A percentile compares a stretch with the other conserved stretches of the same genome.
These are phyloP conservation scores for Oryza punctata DNA, from an alignment of 176 grass and related monocot species.

Conservation along the genomic window DNA sequence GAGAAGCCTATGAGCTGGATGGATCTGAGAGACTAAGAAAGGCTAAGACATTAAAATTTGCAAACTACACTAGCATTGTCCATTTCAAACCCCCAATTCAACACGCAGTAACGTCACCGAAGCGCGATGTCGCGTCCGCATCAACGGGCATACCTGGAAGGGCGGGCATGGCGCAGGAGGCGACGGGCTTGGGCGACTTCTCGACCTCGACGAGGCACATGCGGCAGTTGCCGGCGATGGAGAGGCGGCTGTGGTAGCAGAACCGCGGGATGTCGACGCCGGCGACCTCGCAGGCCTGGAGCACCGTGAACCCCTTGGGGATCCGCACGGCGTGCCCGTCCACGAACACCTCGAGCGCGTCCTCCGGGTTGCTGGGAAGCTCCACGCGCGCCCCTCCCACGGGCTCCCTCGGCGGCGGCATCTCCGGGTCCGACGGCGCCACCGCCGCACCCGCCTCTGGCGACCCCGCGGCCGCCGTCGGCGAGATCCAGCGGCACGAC, in stretches of 20 bases:
- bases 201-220: slow-evolving; percentile 99
- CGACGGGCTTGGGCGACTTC: slow-evolving; percentile 99
- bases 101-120: neutral
- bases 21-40: slow-evolving; percentile 40
- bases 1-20: neutral
- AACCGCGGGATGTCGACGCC: slow-evolving; percentile 95
- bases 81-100: neutral
- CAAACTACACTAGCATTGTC: neutral
- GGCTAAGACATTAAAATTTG: neutral
- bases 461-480: slow-evolving; percentile 47
- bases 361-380: slow-evolving; percentile 67
- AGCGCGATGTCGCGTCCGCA: neutral
- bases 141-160: slow-evolving; percentile 43
- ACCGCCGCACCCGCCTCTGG: slow-evolving; percentile 62
- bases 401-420: slow-evolving; percentile 47
- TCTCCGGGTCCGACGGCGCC: slow-evolving; percentile 49
- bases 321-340: slow-evolving; percentile 92
- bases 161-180: slow-evolving; percentile 96
- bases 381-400: slow-evolving; percentile 75
- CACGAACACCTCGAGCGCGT: slow-evolving; percentile 93
- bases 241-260: slow-evolving; percentile 94
- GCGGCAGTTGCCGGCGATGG: slow-evolving; percentile 92
- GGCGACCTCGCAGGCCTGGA: slow-evolving; percentile 97
- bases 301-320: slow-evolving; percentile 93
- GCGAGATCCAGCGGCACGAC: slow-evolving; percentile 67